Percentiles rank a stretch among this genome's conserved stretches.
phyloP scores from a whole-genome alignment of 2,329 filamentous ascomycete genomes.

The Fusarium penzigii region DNA sequence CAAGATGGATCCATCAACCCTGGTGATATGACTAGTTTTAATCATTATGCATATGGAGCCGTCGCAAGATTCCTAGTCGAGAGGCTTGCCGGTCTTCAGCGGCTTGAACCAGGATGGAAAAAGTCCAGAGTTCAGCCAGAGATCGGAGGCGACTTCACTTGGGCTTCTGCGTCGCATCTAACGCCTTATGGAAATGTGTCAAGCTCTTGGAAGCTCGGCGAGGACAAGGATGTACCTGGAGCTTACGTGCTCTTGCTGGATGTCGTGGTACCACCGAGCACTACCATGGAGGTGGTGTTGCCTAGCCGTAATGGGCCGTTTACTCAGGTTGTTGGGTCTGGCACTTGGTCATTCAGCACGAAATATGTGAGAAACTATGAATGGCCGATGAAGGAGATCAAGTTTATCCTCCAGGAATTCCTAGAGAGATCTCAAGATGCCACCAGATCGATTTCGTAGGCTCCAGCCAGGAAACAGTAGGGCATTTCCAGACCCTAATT shows the following conservation, averaged over 20 bases:
- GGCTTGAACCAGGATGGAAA: constrained; percentile 28
- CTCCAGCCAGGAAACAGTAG: no score
- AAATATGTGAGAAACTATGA: background rate
- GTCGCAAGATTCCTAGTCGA: constrained; percentile 41
- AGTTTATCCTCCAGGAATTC: no score
- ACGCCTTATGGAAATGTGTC: constrained; percentile 26
- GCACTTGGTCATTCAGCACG: constrained; percentile 16
- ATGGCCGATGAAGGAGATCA: constrained; percentile 12
- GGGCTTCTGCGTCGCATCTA: constrained; percentile 18
- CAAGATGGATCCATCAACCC: constrained; percentile 40
- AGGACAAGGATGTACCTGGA: constrained; percentile 5
- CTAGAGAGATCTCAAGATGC: no score
- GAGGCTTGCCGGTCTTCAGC: constrained; percentile 23
- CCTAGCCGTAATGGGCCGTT: constrained; percentile 6
- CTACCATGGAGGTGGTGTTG: constrained; percentile 22
- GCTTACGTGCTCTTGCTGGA: constrained; percentile 9
- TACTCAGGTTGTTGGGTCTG: constrained; percentile 18
- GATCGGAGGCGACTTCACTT: constrained; percentile 20
- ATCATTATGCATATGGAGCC: constrained; percentile 44
- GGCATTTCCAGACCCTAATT: no score
- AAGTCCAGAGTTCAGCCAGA: constrained; percentile 17
- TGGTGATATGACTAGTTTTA: constrained; percentile 43
- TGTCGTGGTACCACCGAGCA: constrained; percentile 17
- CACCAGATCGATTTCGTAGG: no score
- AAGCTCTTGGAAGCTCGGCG: constrained; percentile 17